phyloP scores from a whole-genome alignment of 805 yeast genomes.

The Candida nanaspora region DNA sequence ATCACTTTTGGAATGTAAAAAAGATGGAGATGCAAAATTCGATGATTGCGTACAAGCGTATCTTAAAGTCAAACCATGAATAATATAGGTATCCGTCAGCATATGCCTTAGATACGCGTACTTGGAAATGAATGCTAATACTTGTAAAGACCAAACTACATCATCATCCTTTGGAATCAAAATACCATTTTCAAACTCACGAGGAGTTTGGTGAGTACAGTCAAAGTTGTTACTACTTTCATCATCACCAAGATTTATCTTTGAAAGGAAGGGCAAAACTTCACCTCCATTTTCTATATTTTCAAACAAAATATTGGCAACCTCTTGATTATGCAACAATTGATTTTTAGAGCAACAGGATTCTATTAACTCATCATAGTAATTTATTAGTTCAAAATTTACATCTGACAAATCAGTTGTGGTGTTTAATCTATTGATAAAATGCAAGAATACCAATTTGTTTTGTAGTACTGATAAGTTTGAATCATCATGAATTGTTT shows the following conservation, averaged over 20 bases:
- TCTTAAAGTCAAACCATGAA: constrained; percentile 59
- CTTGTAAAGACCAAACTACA: constrained; percentile 86
- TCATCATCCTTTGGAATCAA: constrained; percentile 91
- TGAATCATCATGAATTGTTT: not conserved
- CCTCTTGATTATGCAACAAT: constrained; percentile 17
- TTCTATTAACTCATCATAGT: constrained; percentile 17
- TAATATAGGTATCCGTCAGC: constrained; percentile 68
- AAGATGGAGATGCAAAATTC: constrained; percentile 2
- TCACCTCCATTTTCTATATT: constrained; percentile 8
- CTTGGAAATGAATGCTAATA: constrained; percentile 88
- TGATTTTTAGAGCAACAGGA: constrained; percentile 20
- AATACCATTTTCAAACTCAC: constrained; percentile 57
- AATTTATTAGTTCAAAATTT: constrained; percentile 13
- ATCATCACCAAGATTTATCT: not conserved
- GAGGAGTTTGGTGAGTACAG: constrained; percentile 27
- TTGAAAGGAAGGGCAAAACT: constrained; percentile 10
- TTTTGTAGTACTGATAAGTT: constrained; percentile 3
- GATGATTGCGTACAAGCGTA: constrained; percentile 16
- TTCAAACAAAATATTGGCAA: constrained; percentile 22
- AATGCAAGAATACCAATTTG: constrained; percentile 20
- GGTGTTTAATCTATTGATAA: constrained; percentile 19
- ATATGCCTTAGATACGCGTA: constrained; percentile 72
- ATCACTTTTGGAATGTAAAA: not conserved
- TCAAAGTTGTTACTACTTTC: not conserved
- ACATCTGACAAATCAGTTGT: constrained; percentile 14